phyloP scores from a whole-genome alignment of 1,284 basidiomycete species.

The Fistulina hepatica region DNA sequence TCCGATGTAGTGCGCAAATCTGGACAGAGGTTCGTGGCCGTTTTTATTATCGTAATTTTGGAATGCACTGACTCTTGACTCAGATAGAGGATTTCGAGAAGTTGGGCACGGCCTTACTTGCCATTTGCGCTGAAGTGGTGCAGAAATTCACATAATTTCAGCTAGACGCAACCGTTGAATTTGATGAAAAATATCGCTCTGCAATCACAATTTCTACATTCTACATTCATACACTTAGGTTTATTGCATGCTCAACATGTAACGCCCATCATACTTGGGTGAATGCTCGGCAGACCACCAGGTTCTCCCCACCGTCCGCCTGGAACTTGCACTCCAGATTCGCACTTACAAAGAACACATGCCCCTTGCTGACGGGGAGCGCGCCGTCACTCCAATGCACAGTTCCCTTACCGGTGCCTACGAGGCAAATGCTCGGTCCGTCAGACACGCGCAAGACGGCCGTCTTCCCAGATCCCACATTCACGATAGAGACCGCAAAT shows the following conservation, averaged over 20 bases:
- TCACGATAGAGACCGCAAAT: constrained; percentile 75
- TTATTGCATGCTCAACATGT: no score
- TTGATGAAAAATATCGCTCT: no score
- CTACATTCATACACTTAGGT: no score
- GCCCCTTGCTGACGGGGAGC: constrained; percentile 51
- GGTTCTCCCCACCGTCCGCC: constrained; percentile 24
- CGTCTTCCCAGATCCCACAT: constrained; percentile 33
- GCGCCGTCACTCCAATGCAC: constrained; percentile 34
- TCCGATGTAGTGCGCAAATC: constrained; percentile 59
- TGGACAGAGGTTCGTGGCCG: constrained; percentile 55
- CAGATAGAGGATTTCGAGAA: constrained; percentile 47
- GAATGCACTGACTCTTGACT: constrained; percentile 1
- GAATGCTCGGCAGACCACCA: constrained; percentile 71
- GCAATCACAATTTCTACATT: no score
- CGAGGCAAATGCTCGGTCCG: constrained; percentile 80
- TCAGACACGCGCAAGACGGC: constrained; percentile 54
- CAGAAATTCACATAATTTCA: no score
- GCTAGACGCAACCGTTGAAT: no score
- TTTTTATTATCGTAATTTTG: constrained; percentile 1
- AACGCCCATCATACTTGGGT: constrained; percentile 37
- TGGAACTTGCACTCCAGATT: constrained; percentile 43
- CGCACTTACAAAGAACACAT: constrained; percentile 82
- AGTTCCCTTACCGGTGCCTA: constrained; percentile 59
- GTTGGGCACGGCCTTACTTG: constrained; percentile 29
- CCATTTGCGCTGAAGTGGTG: constrained; percentile 30